phyloP scores from a whole-genome alignment of 2,329 filamentous ascomycete species.

The Geosmithia putterillii region DNA sequence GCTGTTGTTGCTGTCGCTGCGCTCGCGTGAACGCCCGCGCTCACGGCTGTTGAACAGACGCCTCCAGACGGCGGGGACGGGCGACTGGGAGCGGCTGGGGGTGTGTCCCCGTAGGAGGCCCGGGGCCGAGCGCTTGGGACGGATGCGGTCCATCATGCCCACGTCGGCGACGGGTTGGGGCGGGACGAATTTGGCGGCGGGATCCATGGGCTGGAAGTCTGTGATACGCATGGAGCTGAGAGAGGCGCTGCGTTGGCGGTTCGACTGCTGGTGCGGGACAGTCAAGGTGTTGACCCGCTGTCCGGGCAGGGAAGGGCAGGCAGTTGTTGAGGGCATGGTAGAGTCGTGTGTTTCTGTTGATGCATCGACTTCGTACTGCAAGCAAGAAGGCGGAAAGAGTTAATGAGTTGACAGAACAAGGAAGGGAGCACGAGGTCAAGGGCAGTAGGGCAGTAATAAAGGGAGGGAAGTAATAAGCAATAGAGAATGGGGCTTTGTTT shows the following conservation, averaged over 20 bases:
- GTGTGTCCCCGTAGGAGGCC: constrained; percentile 17
- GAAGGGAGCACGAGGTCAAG: not conserved
- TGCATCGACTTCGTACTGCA: constrained; percentile 71
- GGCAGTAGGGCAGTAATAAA: not conserved
- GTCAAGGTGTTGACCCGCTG: constrained; percentile 77
- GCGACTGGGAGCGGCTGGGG: constrained; percentile 35
- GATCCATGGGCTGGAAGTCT: constrained; percentile 64
- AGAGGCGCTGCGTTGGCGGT: constrained; percentile 52
- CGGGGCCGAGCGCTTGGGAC: constrained; percentile 15
- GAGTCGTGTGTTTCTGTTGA: constrained; percentile 66
- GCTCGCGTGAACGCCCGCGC: constrained; percentile 17
- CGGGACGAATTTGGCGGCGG: constrained; percentile 61
- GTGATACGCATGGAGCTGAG: constrained; percentile 44
- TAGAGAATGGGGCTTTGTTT: too few relatives aligned
- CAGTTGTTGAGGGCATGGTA: constrained; percentile 58
- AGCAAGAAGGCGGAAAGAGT: constrained; percentile 2
- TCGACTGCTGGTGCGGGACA: constrained; percentile 58
- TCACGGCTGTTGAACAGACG: constrained; percentile 32
- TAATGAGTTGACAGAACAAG: constrained; percentile 2
- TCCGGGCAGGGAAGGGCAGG: constrained; percentile 78
- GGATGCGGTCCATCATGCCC: constrained; percentile 4
- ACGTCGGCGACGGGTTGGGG: constrained; percentile 37
- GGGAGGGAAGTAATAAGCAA: not conserved
- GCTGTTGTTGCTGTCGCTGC: constrained; percentile 10
- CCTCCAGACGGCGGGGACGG: constrained; percentile 35